These are phyloP conservation scores for Vitis hybrid DNA, from an alignment of 177 flowering plant genomes.

Conservation along the genomic window DNA sequence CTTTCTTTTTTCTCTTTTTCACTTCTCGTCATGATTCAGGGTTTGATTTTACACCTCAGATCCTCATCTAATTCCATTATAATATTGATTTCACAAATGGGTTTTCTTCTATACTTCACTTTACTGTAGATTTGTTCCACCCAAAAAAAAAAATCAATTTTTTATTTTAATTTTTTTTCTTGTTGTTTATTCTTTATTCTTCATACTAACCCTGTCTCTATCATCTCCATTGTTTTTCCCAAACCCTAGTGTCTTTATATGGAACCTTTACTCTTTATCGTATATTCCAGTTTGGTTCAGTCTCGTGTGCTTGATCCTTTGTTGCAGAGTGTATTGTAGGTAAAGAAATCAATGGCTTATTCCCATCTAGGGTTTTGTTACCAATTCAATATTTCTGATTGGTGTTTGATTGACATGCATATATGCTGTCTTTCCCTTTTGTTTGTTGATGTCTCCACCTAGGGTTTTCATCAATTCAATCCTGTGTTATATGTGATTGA, in stretches of 20 bases:
- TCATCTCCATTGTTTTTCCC: constrained; percentile 2
- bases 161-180: not conserved
- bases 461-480: too few species aligned
- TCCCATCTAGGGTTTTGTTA: not conserved
- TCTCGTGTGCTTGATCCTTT: constrained; percentile 16
- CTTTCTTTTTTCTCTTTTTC: not conserved
- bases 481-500: not conserved
- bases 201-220: constrained; percentile 8
- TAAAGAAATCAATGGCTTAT: not conserved
- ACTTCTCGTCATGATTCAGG: not conserved
- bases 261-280: constrained; percentile 11
- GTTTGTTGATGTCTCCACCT: not conserved
- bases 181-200: constrained; percentile 3
- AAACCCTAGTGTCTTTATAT: not conserved
- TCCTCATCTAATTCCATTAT: constrained; percentile 11
- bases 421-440: not conserved
- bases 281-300: constrained; percentile 13
- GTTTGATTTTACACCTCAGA: constrained; percentile 16
- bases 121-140: not conserved
- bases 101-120: not conserved
- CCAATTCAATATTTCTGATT: not conserved
- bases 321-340: constrained; percentile 7
- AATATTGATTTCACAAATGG: constrained; percentile 1
- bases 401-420: too few species aligned
- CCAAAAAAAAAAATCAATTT: too few species aligned